phyloP scores from a whole-genome alignment of 176 grass and related monocot genomes.

The Triticum turgidum region DNA sequence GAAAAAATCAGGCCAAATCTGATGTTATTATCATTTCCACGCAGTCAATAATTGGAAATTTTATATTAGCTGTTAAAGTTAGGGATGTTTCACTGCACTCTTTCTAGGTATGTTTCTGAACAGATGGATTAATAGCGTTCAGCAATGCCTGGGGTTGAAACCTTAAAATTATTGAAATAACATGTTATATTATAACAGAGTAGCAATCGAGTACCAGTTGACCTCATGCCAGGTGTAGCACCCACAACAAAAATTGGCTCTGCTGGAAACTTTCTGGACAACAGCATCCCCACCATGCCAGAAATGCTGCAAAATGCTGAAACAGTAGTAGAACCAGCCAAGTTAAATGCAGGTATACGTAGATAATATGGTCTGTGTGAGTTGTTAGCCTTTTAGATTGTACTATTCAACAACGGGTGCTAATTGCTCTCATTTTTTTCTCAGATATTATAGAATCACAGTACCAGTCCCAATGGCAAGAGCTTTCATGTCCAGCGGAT shows the following conservation, averaged over 20 bases:
- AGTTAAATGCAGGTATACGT: slow-evolving; percentile 41
- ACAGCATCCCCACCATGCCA: slow-evolving; percentile 39
- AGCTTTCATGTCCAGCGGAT: slow-evolving; percentile 34
- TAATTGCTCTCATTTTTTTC: slow-evolving; percentile 27
- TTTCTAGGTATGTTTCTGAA: neutral
- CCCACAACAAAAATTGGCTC: slow-evolving; percentile 36
- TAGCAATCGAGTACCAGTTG: slow-evolving; percentile 43
- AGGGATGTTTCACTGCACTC: neutral
- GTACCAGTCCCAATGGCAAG: slow-evolving; percentile 51
- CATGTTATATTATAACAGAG: slow-evolving; percentile 42
- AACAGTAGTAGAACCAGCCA: slow-evolving; percentile 46
- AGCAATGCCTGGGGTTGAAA: neutral
- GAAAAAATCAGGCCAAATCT: neutral
- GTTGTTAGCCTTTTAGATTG: slow-evolving; percentile 2
- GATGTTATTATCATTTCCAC: neutral
- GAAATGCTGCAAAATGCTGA: slow-evolving; percentile 51
- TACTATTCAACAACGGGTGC: slow-evolving; percentile 12
- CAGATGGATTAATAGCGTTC: neutral
- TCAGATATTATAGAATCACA: slow-evolving; percentile 45
- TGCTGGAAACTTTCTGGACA: slow-evolving; percentile 50
- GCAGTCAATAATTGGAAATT: neutral
- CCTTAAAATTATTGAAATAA: neutral
- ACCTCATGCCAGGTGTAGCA: slow-evolving; percentile 45
- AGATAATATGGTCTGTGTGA: slow-evolving; percentile 8
- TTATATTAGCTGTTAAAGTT: neutral